Percentiles rank a stretch among this genome's conserved stretches.
phyloP scores from a whole-genome alignment of 1,284 basidiomycete species.

The Blastosporella zonata region DNA sequence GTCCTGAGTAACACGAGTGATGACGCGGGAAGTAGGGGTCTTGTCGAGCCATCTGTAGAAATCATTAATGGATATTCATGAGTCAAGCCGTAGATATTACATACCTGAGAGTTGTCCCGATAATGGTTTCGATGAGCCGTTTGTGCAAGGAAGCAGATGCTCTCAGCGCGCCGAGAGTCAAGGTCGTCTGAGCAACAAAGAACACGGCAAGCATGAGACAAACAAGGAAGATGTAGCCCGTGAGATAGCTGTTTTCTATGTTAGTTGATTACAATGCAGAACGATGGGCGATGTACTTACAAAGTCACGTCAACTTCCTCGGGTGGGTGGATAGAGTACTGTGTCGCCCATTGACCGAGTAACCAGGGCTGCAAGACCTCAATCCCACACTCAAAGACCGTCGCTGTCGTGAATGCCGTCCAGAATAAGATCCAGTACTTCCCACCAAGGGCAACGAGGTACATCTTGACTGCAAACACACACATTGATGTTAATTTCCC shows the following conservation, averaged over 20 bases:
- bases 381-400: slow-evolving; percentile 33
- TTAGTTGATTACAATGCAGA: not conserved
- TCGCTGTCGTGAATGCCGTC: slow-evolving; percentile 30
- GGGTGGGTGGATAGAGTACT: slow-evolving; percentile 37
- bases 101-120: slow-evolving; percentile 45
- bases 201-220: slow-evolving; percentile 22
- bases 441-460: slow-evolving; percentile 39
- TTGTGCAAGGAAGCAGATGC: slow-evolving; percentile 58
- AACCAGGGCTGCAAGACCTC: slow-evolving; percentile 41
- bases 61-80: not conserved
- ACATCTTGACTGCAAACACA: slow-evolving; percentile 28
- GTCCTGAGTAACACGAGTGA: slow-evolving; percentile 55
- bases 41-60: slow-evolving; percentile 44
- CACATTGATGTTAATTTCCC: too few species aligned
- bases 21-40: slow-evolving; percentile 53
- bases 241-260: slow-evolving; percentile 11
- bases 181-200: slow-evolving; percentile 22
- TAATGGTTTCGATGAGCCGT: slow-evolving; percentile 49
- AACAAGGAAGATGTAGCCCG: slow-evolving; percentile 11
- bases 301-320: slow-evolving; percentile 16
- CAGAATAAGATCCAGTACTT: slow-evolving; percentile 38
- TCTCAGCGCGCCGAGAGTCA: slow-evolving; percentile 37
- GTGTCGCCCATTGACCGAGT: slow-evolving; percentile 54
- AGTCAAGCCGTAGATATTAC: not conserved
- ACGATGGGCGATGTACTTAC: slow-evolving; percentile 1